These are phyloP conservation scores for Capsicum pubescens DNA, from an alignment of 257 asterid species.

Conservation along the genomic window DNA sequence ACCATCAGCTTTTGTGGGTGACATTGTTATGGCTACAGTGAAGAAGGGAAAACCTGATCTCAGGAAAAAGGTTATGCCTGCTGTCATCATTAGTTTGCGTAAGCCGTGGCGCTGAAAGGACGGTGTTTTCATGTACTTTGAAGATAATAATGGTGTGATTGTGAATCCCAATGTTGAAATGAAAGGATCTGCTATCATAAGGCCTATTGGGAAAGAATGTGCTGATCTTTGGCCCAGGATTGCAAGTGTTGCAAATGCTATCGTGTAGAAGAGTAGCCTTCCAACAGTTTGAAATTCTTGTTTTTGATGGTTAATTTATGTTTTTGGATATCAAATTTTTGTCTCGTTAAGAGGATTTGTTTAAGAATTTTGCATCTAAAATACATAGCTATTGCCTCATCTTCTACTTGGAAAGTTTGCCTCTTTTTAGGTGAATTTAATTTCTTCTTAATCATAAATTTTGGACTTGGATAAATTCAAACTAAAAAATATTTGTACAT, in stretches of 20 bases:
- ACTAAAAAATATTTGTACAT: too few species aligned
- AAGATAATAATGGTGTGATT: conserved; percentile 68
- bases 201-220: conserved; percentile 62
- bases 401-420: not conserved
- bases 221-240: conserved; percentile 72
- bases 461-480: not conserved
- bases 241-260: conserved; percentile 67
- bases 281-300: not conserved
- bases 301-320: not conserved
- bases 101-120: conserved; percentile 91
- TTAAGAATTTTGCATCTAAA: conserved; percentile 29
- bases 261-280: conserved; percentile 36
- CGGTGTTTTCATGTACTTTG: conserved; percentile 75
- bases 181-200: conserved; percentile 67
- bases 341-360: conserved; percentile 13
- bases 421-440: not conserved
- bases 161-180: conserved; percentile 69
- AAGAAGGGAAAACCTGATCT: conserved; percentile 79
- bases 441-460: not conserved
- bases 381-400: not conserved
- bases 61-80: conserved; percentile 82
- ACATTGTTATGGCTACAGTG: conserved; percentile 78
- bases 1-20: conserved; percentile 76
- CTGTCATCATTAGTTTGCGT: conserved; percentile 73
- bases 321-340: conserved; percentile 3